These are phyloP conservation scores for Cardamine occulta DNA, from an alignment of 345 rosid species.

Conservation along the genomic window DNA sequence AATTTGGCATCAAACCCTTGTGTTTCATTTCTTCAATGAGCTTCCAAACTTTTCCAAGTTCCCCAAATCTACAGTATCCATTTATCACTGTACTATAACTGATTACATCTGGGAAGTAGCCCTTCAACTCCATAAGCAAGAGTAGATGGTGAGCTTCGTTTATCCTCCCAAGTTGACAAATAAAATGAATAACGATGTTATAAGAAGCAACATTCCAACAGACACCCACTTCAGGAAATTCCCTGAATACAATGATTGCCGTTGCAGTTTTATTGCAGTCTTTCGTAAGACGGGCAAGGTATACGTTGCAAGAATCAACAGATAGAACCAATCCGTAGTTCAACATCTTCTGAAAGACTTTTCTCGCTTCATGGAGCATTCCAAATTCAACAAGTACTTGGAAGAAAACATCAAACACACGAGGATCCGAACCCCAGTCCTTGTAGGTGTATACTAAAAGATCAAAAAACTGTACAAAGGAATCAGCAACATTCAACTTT, in stretches of 20 bases:
- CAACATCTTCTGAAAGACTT: constrained; percentile 74
- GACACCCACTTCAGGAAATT: constrained; percentile 64
- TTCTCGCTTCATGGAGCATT: constrained; percentile 70
- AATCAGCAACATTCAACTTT: constrained; percentile 53
- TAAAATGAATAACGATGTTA: constrained; percentile 67
- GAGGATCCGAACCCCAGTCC: constrained; percentile 91
- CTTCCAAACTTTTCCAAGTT: constrained; percentile 53
- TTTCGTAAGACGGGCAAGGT: constrained; percentile 63
- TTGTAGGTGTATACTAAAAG: constrained; percentile 76
- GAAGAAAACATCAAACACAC: constrained; percentile 80
- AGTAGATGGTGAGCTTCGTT: constrained; percentile 80
- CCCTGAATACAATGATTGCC: constrained; percentile 52
- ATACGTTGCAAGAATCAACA: constrained; percentile 77
- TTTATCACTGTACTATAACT: constrained; percentile 79
- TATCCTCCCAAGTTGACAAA: constrained; percentile 60
- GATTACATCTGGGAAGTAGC: constrained; percentile 76
- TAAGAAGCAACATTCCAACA: constrained; percentile 77
- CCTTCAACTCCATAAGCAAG: constrained; percentile 71
- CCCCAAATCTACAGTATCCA: constrained; percentile 71
- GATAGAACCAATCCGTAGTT: constrained; percentile 82
- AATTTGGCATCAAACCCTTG: constrained; percentile 68
- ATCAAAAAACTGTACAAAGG: constrained; percentile 60
- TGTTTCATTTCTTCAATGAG: constrained; percentile 72
- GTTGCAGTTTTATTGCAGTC: constrained; percentile 42
- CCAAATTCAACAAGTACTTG: constrained; percentile 76